Evolutionary conservation across 2,329 filamentous ascomycete species (phyloP), one percentile per base, ranked within the genome.

Genomic region (Fusarium setosum): DNA sequence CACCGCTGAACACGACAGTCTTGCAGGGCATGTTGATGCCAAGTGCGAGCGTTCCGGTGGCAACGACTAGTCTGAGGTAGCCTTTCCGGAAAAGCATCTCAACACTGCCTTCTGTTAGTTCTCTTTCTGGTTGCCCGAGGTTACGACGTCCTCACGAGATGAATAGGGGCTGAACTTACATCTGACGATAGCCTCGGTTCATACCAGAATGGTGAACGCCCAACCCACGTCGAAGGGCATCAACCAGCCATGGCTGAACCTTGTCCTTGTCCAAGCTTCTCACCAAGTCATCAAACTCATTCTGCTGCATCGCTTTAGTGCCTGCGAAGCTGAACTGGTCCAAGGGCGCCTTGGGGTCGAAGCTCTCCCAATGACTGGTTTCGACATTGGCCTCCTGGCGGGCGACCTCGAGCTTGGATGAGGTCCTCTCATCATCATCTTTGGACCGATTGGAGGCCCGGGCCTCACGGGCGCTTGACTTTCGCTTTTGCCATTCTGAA

Each of bases 1-100:
- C 91, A 0, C 90, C 91, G 15, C 83, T 84, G 74, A 95, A 95
- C 2, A 93, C 87, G 1, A 94, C 91, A 1, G 92, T 95, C 74
- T 92, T 92, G 74, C 91, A 94, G 10, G 92, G 92, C 90, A 93
- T 92, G 69, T 93, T 95, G 79, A 95, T 91, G 80, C 92, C 92
- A 6, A 94, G 80, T 2, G 90, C 90, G 20, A 94, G 82, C 0
- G 91, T 94, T 1, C 91, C 92, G 2, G 92, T 94, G 1, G 92
- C 91, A 23, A 94, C 83, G 24, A 94, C 88, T 1, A 91, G 88
- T 8, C 86, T 84, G 37, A 94, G 76, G 71, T 86, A 94, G 1
- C 91, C 90, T 73, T 86, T 90, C 9, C 92, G 85, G 77, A 93
- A 94, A 8, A 93, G 78, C 59, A 92, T 90, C 72, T 94, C 91